phyloP scores from a whole-genome alignment of 257 asterid genomes.

The Salvia rosmarinus region DNA sequence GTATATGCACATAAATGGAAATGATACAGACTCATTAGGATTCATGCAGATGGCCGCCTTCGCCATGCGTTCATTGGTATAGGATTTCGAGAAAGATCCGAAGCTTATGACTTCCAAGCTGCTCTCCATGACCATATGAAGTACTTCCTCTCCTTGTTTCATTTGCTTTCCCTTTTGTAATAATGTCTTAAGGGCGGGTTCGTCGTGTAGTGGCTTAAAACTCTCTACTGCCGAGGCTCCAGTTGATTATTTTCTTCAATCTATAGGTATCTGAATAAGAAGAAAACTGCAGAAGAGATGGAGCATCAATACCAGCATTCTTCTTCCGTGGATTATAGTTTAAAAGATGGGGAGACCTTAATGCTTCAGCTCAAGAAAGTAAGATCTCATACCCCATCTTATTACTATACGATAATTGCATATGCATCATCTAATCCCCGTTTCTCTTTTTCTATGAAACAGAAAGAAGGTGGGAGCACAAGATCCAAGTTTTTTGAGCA shows the following conservation, averaged over 20 bases:
- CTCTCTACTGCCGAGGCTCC: background rate
- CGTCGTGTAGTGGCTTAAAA: background rate
- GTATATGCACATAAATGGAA: background rate
- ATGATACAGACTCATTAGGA: slow-evolving; percentile 19
- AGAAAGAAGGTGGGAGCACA: slow-evolving; percentile 61
- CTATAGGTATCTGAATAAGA: slow-evolving; percentile 85
- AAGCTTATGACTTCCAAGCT: slow-evolving; percentile 98
- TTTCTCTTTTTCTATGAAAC: slow-evolving; percentile 28
- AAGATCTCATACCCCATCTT: slow-evolving; percentile 30
- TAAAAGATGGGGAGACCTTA: slow-evolving; percentile 94
- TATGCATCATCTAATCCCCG: slow-evolving; percentile 16
- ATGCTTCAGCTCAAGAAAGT: slow-evolving; percentile 88
- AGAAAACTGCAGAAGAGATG: slow-evolving; percentile 98
- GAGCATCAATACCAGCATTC: slow-evolving; percentile 84
- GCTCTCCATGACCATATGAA: slow-evolving; percentile 98
- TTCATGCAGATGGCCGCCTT: slow-evolving; percentile 74
- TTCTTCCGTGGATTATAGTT: slow-evolving; percentile 85
- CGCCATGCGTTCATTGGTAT: slow-evolving; percentile 98
- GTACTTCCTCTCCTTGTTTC: slow-evolving; percentile 46
- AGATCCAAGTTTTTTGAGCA: slow-evolving; percentile 88
- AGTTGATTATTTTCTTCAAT: slow-evolving; percentile 18
- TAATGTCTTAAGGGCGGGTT: too few relatives aligned
- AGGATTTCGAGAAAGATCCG: slow-evolving; percentile 97
- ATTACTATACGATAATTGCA: background rate
- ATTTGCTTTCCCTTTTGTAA: too few relatives aligned